Conservation (phyloP, 805 yeast species). For the Candida berthetii region DNA sequence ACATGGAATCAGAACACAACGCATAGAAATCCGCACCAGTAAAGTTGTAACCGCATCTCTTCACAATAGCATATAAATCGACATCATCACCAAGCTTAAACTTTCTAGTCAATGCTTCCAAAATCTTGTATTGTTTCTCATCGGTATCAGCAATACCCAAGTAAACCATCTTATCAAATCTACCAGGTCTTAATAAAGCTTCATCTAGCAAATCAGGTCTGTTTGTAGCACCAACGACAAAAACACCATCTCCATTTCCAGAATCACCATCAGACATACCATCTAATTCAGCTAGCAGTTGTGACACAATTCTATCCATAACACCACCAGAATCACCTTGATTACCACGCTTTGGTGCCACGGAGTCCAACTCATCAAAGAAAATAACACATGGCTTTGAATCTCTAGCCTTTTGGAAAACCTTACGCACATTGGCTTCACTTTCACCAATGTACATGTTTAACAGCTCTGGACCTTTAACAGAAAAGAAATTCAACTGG, state of each 20-base stretch:
- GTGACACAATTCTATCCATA: slow-evolving; percentile 97
- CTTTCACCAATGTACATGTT: slow-evolving; percentile 99
- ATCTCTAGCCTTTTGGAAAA: slow-evolving; percentile 91
- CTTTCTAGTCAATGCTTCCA: slow-evolving; percentile 85
- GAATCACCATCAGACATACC: slow-evolving; percentile 85
- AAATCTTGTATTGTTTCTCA: slow-evolving; percentile 78
- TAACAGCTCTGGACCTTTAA: slow-evolving; percentile 93
- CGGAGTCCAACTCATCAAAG: slow-evolving; percentile 96
- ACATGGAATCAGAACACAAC: slow-evolving; percentile 89
- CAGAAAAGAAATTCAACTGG: slow-evolving; percentile 90
- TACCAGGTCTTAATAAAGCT: slow-evolving; percentile 87
- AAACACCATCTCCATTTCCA: slow-evolving; percentile 69
- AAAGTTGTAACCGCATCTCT: slow-evolving; percentile 76
- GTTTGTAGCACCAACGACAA: slow-evolving; percentile 98
- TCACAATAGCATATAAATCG: slow-evolving; percentile 52
- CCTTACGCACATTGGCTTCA: slow-evolving; percentile 93
- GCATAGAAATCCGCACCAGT: slow-evolving; percentile 99
- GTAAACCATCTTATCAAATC: slow-evolving; percentile 93
- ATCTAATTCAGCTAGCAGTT: slow-evolving; percentile 87
- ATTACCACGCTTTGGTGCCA: slow-evolving; percentile 97
- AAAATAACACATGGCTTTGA: slow-evolving; percentile 97
- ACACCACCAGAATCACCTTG: slow-evolving; percentile 99
- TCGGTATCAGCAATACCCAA: slow-evolving; percentile 90
- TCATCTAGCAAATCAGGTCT: slow-evolving; percentile 94
- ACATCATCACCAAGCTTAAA: slow-evolving; percentile 58